Evolutionary conservation across 1,284 basidiomycete genomes (phyloP).

Genomic region (Boletus mariae): DNA sequence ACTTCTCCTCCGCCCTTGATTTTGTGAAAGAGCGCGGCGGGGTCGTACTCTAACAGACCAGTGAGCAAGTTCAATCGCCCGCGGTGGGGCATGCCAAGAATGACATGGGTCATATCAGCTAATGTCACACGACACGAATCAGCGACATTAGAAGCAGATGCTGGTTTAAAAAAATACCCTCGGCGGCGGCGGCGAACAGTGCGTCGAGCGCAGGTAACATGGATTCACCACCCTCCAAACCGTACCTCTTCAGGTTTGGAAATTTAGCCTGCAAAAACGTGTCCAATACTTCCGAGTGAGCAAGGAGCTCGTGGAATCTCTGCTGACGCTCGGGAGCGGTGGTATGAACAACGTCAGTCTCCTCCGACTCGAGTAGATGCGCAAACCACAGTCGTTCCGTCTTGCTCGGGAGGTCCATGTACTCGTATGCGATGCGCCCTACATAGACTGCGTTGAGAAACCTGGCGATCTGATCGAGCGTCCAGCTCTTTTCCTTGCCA

Average conservation of each 20-base stretch:
- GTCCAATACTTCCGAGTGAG: conserved; percentile 78
- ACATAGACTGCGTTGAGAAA: conserved; percentile 76
- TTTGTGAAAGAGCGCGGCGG: conserved; percentile 76
- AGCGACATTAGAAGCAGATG: background rate
- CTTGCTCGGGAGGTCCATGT: conserved; percentile 81
- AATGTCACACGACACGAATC: conserved; percentile 4
- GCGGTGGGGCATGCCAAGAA: conserved; percentile 82
- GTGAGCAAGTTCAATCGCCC: conserved; percentile 88
- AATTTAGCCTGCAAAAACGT: conserved; percentile 79
- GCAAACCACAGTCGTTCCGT: conserved; percentile 84
- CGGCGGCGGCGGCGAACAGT: conserved; percentile 65
- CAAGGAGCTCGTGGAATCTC: conserved; percentile 66
- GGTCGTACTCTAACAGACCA: conserved; percentile 64
- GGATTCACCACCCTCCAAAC: conserved; percentile 85
- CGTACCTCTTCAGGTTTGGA: conserved; percentile 81
- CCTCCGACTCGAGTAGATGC: conserved; percentile 69
- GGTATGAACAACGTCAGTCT: conserved; percentile 21
- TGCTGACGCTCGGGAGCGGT: conserved; percentile 35
- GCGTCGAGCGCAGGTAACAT: conserved; percentile 84
- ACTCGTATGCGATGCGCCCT: conserved; percentile 84
- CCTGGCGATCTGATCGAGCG: conserved; percentile 62
- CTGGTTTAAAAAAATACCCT: conserved; percentile 40
- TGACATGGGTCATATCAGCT: conserved; percentile 69
- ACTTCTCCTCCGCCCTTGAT: conserved; percentile 77
- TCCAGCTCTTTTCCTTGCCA: conserved; percentile 50